Evolutionary conservation across 148 eudicot genomes (phyloP).

Genomic region (Hydrangea macrophylla): DNA sequence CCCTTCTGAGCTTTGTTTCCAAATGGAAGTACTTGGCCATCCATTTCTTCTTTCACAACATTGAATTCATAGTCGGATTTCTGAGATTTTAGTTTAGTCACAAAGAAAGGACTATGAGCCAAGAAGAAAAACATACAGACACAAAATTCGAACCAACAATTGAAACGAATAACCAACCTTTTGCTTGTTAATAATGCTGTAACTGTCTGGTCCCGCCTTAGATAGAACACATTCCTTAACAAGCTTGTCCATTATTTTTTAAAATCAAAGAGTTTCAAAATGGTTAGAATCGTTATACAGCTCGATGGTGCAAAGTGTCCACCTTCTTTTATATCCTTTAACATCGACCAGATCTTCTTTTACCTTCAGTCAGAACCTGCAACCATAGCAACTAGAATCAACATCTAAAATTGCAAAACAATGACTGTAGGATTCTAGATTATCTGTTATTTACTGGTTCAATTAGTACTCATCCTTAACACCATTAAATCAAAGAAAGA

Average conservation of each 20-base stretch:
- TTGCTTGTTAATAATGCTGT: slow-evolving; percentile 47
- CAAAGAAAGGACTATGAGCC: slow-evolving; percentile 4
- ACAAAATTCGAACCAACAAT: slow-evolving; percentile 2
- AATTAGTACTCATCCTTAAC: neutral
- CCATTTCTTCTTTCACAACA: slow-evolving; percentile 77
- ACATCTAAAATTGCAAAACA: neutral
- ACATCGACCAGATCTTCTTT: slow-evolving; percentile 10
- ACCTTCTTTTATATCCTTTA: slow-evolving; percentile 8
- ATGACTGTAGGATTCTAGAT: neutral
- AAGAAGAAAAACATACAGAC: neutral
- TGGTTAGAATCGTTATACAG: neutral
- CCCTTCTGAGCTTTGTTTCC: slow-evolving; percentile 35
- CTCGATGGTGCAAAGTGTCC: neutral
- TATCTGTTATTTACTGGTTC: neutral
- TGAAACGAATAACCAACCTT: slow-evolving; percentile 46
- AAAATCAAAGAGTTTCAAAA: slow-evolving; percentile 18
- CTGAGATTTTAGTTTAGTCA: slow-evolving; percentile 29
- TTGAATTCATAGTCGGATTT: slow-evolving; percentile 54
- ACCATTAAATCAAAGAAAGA: neutral
- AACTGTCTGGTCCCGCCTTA: slow-evolving; percentile 50
- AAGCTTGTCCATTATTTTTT: slow-evolving; percentile 89
- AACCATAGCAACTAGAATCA: slow-evolving; percentile 11
- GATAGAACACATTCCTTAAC: slow-evolving; percentile 52
- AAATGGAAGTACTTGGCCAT: slow-evolving; percentile 29
- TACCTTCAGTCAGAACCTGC: slow-evolving; percentile 94